A percentile compares a stretch with the other conserved stretches of the same genome.
Evolutionary conservation across 1,139 yeast genomes (phyloP).

Genomic region (Kazachstania sp.): DNA sequence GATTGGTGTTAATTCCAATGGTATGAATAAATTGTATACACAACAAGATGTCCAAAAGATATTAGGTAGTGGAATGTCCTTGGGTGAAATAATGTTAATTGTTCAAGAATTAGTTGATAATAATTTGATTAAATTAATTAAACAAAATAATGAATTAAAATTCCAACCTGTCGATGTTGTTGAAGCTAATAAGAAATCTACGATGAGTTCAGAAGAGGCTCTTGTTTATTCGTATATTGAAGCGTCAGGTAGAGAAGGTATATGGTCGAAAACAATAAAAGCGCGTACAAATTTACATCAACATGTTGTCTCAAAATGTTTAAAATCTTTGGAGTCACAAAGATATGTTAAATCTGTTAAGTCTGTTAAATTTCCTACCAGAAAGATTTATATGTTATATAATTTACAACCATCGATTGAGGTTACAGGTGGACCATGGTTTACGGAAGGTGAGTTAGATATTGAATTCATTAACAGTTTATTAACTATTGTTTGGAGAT

Average conservation of each 20-base stretch:
- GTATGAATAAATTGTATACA: slow-evolving; percentile 39
- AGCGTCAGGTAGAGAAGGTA: slow-evolving; percentile 90
- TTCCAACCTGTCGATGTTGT: slow-evolving; percentile 63
- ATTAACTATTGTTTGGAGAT: slow-evolving; percentile 81
- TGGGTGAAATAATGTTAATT: slow-evolving; percentile 44
- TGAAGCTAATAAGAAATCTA: slow-evolving; percentile 63
- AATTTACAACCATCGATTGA: slow-evolving; percentile 89
- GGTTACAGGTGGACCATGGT: slow-evolving; percentile 99
- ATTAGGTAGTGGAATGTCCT: slow-evolving; percentile 30
- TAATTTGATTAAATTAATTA: slow-evolving; percentile 60
- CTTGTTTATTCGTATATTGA: slow-evolving; percentile 87
- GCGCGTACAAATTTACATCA: slow-evolving; percentile 89
- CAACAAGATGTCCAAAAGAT: slow-evolving; percentile 53
- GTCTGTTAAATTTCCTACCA: slow-evolving; percentile 89
- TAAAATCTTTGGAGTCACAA: slow-evolving; percentile 75
- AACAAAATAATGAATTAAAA: slow-evolving; percentile 54
- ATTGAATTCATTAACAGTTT: slow-evolving; percentile 85
- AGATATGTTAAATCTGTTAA: slow-evolving; percentile 84
- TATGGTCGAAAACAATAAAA: slow-evolving; percentile 91
- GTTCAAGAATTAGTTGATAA: slow-evolving; percentile 59
- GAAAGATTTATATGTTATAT: slow-evolving; percentile 92
- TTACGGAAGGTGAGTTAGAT: slow-evolving; percentile 90
- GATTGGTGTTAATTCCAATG: slow-evolving; percentile 35
- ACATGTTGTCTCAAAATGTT: slow-evolving; percentile 77
- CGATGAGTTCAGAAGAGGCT: slow-evolving; percentile 82